Evolutionary conservation across 208 protist species (phyloP).

Genomic region (Crithidia fasciculata): DNA sequence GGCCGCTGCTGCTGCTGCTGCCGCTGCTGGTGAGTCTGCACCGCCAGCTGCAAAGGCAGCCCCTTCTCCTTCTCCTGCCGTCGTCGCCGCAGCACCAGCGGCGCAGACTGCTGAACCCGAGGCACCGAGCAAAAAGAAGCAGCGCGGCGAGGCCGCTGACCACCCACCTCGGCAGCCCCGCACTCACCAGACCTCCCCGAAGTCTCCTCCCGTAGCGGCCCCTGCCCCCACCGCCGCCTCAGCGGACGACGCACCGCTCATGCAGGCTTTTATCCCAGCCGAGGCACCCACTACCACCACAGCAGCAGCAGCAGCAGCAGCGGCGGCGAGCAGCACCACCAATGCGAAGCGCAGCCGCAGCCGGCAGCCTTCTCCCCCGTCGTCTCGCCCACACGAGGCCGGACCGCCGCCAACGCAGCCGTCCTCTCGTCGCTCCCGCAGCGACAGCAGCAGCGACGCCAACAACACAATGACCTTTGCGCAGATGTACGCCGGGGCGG

Average conservation of each 20-base stretch:
- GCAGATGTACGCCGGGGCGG: constrained; percentile 14
- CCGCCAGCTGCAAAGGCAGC: neutral
- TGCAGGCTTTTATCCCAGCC: constrained; percentile 5
- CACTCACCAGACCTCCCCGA: neutral
- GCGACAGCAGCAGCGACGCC: constrained; percentile 1
- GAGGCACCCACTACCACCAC: constrained; percentile 8
- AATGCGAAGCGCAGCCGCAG: constrained; percentile 10
- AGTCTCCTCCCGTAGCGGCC: constrained; percentile 2
- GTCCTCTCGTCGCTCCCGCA: constrained; percentile 8
- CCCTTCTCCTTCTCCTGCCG: neutral
- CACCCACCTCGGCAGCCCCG: neutral
- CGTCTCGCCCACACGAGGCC: too few species aligned
- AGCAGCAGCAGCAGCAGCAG: constrained; percentile 5
- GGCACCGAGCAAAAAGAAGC: constrained; percentile 31
- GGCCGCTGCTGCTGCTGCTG: constrained; percentile 4
- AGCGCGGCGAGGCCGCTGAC: constrained; percentile 15
- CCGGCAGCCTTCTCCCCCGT: neutral
- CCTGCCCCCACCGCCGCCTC: neutral
- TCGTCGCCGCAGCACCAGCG: neutral
- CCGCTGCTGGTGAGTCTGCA: neutral
- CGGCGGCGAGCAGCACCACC: constrained; percentile 3
- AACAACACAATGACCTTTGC: constrained; percentile 15
- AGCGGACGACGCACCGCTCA: constrained; percentile 20
- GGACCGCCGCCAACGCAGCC: neutral
- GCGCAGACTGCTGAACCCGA: neutral